Percentiles rank a stretch among this genome's conserved stretches.
Evolutionary conservation across 2,329 filamentous ascomycete genomes (phyloP).

Genomic region (Diaporthe longicolla): DNA sequence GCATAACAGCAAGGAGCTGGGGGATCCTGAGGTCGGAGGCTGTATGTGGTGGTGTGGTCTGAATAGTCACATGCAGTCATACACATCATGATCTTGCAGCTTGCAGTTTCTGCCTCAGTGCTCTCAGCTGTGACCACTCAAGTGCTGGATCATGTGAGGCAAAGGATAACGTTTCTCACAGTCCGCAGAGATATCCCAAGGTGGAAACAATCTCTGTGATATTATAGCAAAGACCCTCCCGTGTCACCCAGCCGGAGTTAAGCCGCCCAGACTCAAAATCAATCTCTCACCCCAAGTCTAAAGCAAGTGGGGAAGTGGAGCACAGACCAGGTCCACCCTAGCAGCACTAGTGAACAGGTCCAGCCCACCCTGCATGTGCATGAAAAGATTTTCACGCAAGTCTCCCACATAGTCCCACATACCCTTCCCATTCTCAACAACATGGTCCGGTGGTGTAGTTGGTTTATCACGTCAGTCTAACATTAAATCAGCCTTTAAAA

Average conservation of each 20-base stretch:
- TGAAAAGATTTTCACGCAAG: neutral
- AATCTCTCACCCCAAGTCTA: neutral
- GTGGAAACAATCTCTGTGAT: neutral
- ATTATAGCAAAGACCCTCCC: neutral
- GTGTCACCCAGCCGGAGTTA: neutral
- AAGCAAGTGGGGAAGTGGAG: neutral
- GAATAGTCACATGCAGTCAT: too few species aligned
- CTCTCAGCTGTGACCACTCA: too few species aligned
- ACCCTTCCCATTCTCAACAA: neutral
- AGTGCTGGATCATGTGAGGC: too few species aligned
- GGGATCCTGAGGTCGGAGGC: neutral
- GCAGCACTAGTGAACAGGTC: neutral
- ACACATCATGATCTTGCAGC: neutral
- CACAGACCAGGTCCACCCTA: neutral
- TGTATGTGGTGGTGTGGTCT: neutral
- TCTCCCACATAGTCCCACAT: neutral
- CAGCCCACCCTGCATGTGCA: neutral
- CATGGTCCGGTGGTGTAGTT: slow-evolving; percentile 53
- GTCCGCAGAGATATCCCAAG: neutral
- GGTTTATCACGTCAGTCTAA: slow-evolving; percentile 65
- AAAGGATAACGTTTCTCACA: too few species aligned
- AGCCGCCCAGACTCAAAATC: neutral
- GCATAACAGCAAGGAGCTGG: neutral
- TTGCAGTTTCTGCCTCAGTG: too few species aligned
- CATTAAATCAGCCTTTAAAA: slow-evolving; percentile 41